Percentiles rank a stretch among this genome's conserved stretches.
Evolutionary conservation across 805 yeast genomes (phyloP).

Genomic region (Pichia gijzeniarum): DNA sequence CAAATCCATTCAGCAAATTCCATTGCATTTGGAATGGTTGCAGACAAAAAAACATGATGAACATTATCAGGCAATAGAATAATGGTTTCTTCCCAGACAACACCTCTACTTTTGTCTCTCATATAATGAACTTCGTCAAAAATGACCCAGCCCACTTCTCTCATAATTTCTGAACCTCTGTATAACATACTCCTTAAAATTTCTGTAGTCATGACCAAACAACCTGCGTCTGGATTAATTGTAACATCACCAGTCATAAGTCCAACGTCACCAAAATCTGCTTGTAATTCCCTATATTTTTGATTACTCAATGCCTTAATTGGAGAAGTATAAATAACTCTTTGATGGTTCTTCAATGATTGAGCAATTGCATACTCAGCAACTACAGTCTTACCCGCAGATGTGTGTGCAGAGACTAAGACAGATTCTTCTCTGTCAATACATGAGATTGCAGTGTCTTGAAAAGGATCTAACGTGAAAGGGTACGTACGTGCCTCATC

Average conservation of each 20-base stretch:
- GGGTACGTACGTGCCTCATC: constrained; percentile 88
- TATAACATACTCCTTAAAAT: constrained; percentile 92
- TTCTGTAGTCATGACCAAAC: constrained; percentile 97
- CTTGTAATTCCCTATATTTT: constrained; percentile 64
- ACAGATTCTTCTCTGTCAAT: constrained; percentile 94
- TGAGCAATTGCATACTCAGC: constrained; percentile 97
- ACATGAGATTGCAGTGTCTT: constrained; percentile 93
- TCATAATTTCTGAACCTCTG: constrained; percentile 90
- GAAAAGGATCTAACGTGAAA: constrained; percentile 92
- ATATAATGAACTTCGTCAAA: constrained; percentile 98
- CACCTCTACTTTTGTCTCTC: constrained; percentile 95
- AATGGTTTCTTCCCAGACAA: constrained; percentile 98
- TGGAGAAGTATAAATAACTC: constrained; percentile 94
- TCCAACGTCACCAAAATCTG: constrained; percentile 61
- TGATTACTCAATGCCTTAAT: constrained; percentile 89
- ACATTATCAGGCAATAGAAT: constrained; percentile 97
- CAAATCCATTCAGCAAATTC: constrained; percentile 99
- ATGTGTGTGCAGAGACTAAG: constrained; percentile 93
- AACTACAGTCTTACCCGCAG: constrained; percentile 96
- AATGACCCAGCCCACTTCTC: constrained; percentile 96
- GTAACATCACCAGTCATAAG: constrained; percentile 97
- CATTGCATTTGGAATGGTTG: constrained; percentile 97
- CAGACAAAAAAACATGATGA: constrained; percentile 82
- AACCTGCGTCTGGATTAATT: constrained; percentile 92
- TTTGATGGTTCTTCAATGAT: constrained; percentile 81